Base-by-base conservation (phyloP, 2,329 filamentous ascomycete genomes). In the Nothophoma quercina region DNA sequence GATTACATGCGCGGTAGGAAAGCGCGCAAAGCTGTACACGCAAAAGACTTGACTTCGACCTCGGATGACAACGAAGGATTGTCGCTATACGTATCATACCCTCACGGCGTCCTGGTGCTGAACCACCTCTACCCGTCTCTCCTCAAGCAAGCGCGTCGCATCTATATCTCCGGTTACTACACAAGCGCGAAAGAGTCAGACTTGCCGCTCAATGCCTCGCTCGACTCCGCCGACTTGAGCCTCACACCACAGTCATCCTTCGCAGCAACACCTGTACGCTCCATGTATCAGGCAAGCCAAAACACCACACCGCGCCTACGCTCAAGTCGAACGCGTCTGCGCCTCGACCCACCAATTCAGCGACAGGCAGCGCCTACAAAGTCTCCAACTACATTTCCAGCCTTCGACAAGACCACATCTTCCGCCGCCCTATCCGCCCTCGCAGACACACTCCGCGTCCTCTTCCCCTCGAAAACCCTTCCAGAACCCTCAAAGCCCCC, bases 141-240 rank as follows among this genome's bases (percentile, higher is more conserved):
- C 7, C 62, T 78, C 8, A 66, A 65, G n/a, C 76, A 76, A 43
- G 73, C 73, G 12, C 68, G 68, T 28, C 73, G 67, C 48, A 63
- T 79, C 9, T 74, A 77, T 54, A 66, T 79, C 9, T 72, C 73
- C 10, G 77, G 77, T 25, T 67, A 69, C 44, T 78, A 76, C 56
- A 60, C 53, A 30, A 56, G 7, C n/a, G 45, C 51, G n/a, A 42
- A 55, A 26, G 54, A 54, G 28, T 9, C 30, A 2, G 38, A 55
- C 8, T 22, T 46, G 4, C 35, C 33, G 5, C 33, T 41, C 23
- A 30, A 32, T 28, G 33, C 38, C 10, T 54, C 47, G 15, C 16
- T 38, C 4, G 51, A 59, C 18, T 52, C 48, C 42, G 40, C 58
- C 7, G 53, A 52, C 16, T 47, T 62, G 9, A 46, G 48, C 51